Evolutionary conservation across 352 stramenopile species (phyloP).

Genomic region (Phytopythium ostracodes): DNA sequence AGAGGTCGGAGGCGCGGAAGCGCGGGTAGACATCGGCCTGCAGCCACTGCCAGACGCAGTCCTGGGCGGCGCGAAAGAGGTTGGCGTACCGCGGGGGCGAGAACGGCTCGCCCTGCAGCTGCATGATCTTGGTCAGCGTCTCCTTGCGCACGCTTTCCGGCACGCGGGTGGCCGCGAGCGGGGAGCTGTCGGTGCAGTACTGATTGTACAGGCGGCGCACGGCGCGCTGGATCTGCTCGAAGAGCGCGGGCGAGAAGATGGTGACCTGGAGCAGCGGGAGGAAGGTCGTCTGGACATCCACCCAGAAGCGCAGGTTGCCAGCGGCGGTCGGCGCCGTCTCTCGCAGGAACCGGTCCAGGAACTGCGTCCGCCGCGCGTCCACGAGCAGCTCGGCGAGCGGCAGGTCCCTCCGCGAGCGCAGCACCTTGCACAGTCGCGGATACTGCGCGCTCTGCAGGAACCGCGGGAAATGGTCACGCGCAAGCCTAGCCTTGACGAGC

Average conservation of each 20-base stretch:
- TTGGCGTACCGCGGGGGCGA: constrained; percentile 61
- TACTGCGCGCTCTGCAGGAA: constrained; percentile 52
- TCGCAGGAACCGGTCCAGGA: constrained; percentile 48
- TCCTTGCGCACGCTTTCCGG: constrained; percentile 50
- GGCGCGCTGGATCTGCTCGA: constrained; percentile 65
- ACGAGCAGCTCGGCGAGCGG: constrained; percentile 64
- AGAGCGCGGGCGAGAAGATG: constrained; percentile 61
- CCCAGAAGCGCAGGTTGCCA: constrained; percentile 68
- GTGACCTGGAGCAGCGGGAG: constrained; percentile 60
- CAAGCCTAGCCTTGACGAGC: constrained; percentile 41
- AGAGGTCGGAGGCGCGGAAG: constrained; percentile 56
- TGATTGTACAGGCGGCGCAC: constrained; percentile 65
- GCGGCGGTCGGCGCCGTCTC: constrained; percentile 21
- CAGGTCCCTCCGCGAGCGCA: constrained; percentile 50
- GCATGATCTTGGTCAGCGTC: constrained; percentile 62
- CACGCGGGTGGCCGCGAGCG: constrained; percentile 26
- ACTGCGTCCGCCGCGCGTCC: constrained; percentile 45
- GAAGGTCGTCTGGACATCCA: constrained; percentile 70
- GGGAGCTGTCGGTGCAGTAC: constrained; percentile 43
- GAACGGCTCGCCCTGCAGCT: constrained; percentile 71
- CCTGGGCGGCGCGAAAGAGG: constrained; percentile 67
- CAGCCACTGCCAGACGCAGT: constrained; percentile 71
- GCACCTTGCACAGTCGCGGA: constrained; percentile 41
- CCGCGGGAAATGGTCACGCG: constrained; percentile 40
- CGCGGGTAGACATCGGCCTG: constrained; percentile 52